phyloP scores from a whole-genome alignment of 2,329 filamentous ascomycete species.

The Sporothrix protearum region DNA sequence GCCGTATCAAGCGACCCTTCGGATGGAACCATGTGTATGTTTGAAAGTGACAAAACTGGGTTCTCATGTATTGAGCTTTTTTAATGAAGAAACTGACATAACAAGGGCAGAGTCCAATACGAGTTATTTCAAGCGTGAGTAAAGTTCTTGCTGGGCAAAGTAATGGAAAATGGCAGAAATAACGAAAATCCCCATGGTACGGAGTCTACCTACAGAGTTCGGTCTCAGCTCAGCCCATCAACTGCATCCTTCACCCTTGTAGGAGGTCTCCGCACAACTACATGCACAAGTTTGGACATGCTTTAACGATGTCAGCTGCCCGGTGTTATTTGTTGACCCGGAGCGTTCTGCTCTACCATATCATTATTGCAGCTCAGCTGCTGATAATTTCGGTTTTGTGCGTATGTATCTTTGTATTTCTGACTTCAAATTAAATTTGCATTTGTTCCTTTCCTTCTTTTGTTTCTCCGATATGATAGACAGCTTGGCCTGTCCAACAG shows the following conservation, averaged over 20 bases:
- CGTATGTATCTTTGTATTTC: not conserved
- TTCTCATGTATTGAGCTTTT: too few relatives aligned
- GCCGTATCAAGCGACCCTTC: not conserved
- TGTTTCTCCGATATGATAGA: not conserved
- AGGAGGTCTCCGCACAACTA: not conserved
- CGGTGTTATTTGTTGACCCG: not conserved
- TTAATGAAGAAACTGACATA: not conserved
- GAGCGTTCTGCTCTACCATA: not conserved
- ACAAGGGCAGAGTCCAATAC: not conserved
- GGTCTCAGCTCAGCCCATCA: not conserved
- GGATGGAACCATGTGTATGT: not conserved
- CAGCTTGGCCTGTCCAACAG: not conserved
- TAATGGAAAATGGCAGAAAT: not conserved
- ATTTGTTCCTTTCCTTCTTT: conserved; percentile 5
- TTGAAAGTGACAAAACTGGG: not conserved
- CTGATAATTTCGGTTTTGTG: not conserved
- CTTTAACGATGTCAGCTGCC: not conserved
- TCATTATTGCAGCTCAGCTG: not conserved
- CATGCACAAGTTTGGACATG: not conserved
- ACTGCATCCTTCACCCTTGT: not conserved
- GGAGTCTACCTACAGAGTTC: not conserved
- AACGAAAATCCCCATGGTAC: not conserved
- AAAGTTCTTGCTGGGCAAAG: not conserved
- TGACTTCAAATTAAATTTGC: not conserved
- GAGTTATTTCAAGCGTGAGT: not conserved